Evolutionary conservation across 2,329 filamentous ascomycete genomes (phyloP), one percentile per base, ranked within the genome.

Genomic region (Apiospora rasikravindrae): DNA sequence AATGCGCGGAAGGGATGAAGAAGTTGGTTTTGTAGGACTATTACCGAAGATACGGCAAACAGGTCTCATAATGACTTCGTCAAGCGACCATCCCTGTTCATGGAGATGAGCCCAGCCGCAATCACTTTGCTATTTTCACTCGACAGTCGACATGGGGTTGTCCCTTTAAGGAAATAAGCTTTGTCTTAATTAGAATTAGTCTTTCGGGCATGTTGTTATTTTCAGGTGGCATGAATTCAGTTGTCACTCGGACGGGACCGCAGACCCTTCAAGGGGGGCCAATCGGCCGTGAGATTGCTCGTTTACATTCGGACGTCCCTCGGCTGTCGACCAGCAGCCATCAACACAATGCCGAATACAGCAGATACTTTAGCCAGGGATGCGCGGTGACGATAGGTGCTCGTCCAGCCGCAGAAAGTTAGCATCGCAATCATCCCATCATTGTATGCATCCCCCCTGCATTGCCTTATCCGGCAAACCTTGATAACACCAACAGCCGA

Each of bases 401-500:
- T 40, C 8, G 33, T 4, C 19, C 67, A 40, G 8, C 22, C 0
- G 19, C 33, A n/a, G 19, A 51, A 3, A 64, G 22, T 24, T 5
- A 40, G n/a, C 40, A n/a, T 64, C 57, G 57, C 57, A 40, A 64
- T 64, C 57, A 64, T 40, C 57, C 19, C 57, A 64, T 64, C 57
- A 64, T 64, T 40, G 33, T 22, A 40, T 64, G 57, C 19, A 40
- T 11, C 8, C 4, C 11, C 33, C 2, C 33, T 64, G 57, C 33
- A 24, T 40, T 40, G 29, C 33, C 19, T n/a, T 64, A 22, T 64
- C 19, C 57, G 22, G 40, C 10, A 14, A 64, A 40, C 57, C 33
- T 64, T 64, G 57, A 64, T 40, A 40, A 14, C 8, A 40, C 19
- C 19, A 2, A 40, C 33, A 40, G 4, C 33, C 40, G 29, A 64